Base-by-base conservation (phyloP, 176 grass and related monocot genomes). In the Aegilops sharonensis region DNA sequence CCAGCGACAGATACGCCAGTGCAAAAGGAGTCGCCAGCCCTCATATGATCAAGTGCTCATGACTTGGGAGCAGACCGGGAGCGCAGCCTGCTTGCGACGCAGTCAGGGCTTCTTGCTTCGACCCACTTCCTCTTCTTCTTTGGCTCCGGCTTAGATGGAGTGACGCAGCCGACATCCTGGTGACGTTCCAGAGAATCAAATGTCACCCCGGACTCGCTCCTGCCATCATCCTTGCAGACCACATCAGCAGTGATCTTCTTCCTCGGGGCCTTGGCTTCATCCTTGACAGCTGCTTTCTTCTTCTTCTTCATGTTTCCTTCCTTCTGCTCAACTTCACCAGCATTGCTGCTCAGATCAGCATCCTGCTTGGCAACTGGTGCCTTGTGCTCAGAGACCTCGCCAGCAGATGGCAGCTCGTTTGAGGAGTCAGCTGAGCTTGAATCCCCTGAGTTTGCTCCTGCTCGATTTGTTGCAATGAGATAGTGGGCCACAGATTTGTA, bases 401-500 rank as follows among this genome's bases (percentile, higher is more conserved):
- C 76, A 14, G 56, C 35, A 83, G 48, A 37, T 17, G 63, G 62
- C 59, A 72, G 18, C 31, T 89, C 84, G 47, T 78, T 78, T 0
- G 57, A 81, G 57, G 64, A 80, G 31, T 85, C 86, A 87, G 81
- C 81, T 70, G 81, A 85, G 71, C 77, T 78, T 75, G 64, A 34
- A 69, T 89, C 82, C 13, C 24, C 76, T 11, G 67, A 42, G 6
- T 81, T 81, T 40, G 69, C 65, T 67, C 83, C 78, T n/a, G 80
- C 47, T 14, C 72, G 81, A 9, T 82, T 85, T 62, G 94, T 96
- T 91, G 86, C 89, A 10, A 99, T 91, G 39, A 99, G 81, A 84
- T 90, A 99, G 87, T 99, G 97, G 20, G 94, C 97, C 37, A 96
- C 97, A 47, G 94, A 99, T 77, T 96, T 96, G 82, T 91, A 95